A percentile compares a stretch with the other conserved stretches of the same genome.
These are phyloP conservation scores for Moniliophthora roreri DNA, from an alignment of 1,284 basidiomycete genomes.

Conservation along the genomic window DNA sequence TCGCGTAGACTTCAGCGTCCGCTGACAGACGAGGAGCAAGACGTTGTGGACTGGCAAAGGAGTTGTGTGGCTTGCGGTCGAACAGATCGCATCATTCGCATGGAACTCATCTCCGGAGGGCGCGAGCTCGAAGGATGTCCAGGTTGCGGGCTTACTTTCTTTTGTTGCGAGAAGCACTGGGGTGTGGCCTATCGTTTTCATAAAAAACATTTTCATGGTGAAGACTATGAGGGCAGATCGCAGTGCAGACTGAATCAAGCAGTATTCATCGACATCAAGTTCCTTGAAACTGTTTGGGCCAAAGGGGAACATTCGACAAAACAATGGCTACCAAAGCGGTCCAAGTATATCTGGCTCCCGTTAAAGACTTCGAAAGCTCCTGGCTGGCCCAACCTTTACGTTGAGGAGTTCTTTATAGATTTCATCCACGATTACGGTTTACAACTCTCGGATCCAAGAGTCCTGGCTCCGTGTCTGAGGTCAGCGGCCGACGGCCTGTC, in stretches of 20 bases:
- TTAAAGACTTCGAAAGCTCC: slow-evolving; percentile 8
- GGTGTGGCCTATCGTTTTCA: slow-evolving; percentile 23
- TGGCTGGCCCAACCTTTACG: slow-evolving; percentile 16
- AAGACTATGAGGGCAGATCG: slow-evolving; percentile 23
- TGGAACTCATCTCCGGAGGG: slow-evolving; percentile 21
- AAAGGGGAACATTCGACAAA: slow-evolving; percentile 16
- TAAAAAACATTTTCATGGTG: slow-evolving; percentile 14
- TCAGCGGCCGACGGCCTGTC: slow-evolving; percentile 27
- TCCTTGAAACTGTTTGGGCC: slow-evolving; percentile 19
- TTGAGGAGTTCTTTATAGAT: slow-evolving; percentile 18
- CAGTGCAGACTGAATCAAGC: slow-evolving; percentile 31
- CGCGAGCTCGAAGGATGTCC: slow-evolving; percentile 25
- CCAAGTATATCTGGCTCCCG: slow-evolving; percentile 21
- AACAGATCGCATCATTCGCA: slow-evolving; percentile 31
- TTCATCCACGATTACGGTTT: slow-evolving; percentile 13
- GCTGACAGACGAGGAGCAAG: slow-evolving; percentile 24
- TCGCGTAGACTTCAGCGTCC: slow-evolving; percentile 16
- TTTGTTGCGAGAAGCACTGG: slow-evolving; percentile 32
- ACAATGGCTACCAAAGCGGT: slow-evolving; percentile 30
- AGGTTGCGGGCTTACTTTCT: slow-evolving; percentile 29
- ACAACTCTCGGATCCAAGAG: neutral
- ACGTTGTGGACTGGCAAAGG: slow-evolving; percentile 32
- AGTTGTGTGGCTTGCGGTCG: slow-evolving; percentile 33
- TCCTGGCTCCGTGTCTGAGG: slow-evolving; percentile 19
- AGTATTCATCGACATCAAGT: slow-evolving; percentile 21